Evolutionary conservation across 129 eudicot species (phyloP).

Genomic region (Arctium minus): DNA sequence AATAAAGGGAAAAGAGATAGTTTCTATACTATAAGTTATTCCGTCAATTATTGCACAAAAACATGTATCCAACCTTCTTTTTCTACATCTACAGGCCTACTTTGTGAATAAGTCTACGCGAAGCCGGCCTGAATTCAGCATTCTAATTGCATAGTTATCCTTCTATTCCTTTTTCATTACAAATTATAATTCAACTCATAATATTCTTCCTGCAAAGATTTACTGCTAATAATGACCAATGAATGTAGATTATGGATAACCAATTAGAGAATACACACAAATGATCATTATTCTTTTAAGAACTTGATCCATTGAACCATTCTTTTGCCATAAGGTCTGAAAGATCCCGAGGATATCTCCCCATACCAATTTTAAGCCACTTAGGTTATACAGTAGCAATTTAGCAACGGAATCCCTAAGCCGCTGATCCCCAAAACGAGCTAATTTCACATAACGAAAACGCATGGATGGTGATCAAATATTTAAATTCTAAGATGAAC

Average conservation of each 20-base stretch:
- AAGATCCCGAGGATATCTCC: background rate
- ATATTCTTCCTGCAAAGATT: background rate
- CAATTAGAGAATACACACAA: constrained; percentile 1
- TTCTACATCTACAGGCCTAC: no score
- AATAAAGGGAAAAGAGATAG: background rate
- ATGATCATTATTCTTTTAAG: background rate
- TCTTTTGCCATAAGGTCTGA: background rate
- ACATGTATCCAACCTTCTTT: background rate
- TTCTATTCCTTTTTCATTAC: background rate
- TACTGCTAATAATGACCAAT: background rate
- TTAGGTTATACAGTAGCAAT: background rate
- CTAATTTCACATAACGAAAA: background rate
- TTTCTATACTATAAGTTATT: background rate
- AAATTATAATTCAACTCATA: background rate
- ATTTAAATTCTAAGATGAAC: background rate
- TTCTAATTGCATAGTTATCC: background rate
- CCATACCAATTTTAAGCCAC: background rate
- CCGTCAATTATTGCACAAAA: background rate
- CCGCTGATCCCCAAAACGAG: background rate
- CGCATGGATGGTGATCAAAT: background rate
- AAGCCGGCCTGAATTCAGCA: no score
- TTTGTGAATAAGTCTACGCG: no score
- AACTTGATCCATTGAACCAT: background rate
- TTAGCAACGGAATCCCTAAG: background rate
- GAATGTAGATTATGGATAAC: background rate